phyloP scores from a whole-genome alignment of 2,329 filamentous ascomycete genomes.

The Talaromyces marneffei region DNA sequence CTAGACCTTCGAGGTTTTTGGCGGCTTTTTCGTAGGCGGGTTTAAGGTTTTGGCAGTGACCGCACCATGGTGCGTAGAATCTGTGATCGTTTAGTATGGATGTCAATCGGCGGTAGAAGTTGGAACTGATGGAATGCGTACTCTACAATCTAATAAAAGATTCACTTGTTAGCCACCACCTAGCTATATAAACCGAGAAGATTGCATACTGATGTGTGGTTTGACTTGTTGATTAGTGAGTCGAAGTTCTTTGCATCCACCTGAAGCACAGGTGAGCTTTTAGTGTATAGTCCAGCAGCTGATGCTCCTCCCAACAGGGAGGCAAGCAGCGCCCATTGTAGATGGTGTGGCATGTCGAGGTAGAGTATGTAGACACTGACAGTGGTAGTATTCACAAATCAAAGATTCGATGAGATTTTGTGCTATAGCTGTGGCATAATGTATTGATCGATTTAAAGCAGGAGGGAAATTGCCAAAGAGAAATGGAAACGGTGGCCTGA shows the following conservation, averaged over 20 bases:
- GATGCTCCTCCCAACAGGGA: constrained; percentile 62
- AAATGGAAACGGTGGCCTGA: background rate
- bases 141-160: constrained; percentile 50
- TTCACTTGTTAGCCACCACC: constrained; percentile 17
- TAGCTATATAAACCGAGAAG: background rate
- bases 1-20: constrained; percentile 79
- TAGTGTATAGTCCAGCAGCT: constrained; percentile 70
- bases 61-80: constrained; percentile 98
- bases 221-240: constrained; percentile 76
- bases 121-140: constrained; percentile 29
- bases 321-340: constrained; percentile 46
- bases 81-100: constrained; percentile 45
- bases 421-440: background rate
- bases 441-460: background rate
- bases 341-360: constrained; percentile 36
- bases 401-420: background rate
- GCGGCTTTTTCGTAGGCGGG: constrained; percentile 93
- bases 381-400: constrained; percentile 1
- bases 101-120: constrained; percentile 10
- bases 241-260: constrained; percentile 74
- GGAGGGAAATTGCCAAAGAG: background rate
- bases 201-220: constrained; percentile 74
- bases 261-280: constrained; percentile 81
- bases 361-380: constrained; percentile 8
- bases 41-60: constrained; percentile 93